phyloP scores from a whole-genome alignment of 2,329 filamentous ascomycete species.

The Salinomyces thailandicus region DNA sequence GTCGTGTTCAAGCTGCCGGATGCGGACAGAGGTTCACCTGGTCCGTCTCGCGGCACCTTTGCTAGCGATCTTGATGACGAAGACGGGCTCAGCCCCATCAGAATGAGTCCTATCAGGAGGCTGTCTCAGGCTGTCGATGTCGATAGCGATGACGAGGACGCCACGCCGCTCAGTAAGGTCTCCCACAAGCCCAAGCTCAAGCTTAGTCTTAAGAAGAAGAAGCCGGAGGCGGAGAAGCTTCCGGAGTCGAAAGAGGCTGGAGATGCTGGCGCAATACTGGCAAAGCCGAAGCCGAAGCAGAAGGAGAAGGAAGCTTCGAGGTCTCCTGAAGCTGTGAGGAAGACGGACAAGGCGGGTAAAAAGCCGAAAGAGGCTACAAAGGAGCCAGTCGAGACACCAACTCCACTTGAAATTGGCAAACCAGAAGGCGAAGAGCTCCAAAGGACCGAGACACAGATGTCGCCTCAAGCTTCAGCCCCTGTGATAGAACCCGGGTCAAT shows the following conservation, averaged over 20 bases:
- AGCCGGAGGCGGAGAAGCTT: slow-evolving; percentile 10
- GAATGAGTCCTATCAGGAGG: slow-evolving; percentile 20
- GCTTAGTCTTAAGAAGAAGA: slow-evolving; percentile 13
- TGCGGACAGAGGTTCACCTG: slow-evolving; percentile 1
- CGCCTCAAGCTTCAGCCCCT: slow-evolving; percentile 10
- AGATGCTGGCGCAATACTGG: too few species aligned
- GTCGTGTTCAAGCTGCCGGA: slow-evolving; percentile 6
- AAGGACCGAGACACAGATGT: slow-evolving; percentile 3
- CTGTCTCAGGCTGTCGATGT: slow-evolving; percentile 40
- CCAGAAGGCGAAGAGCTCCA: slow-evolving; percentile 1
- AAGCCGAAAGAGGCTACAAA: slow-evolving; percentile 9
- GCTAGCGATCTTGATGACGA: slow-evolving; percentile 35
- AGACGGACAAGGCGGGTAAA: slow-evolving; percentile 15
- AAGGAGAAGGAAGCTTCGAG: slow-evolving; percentile 6
- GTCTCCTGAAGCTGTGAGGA: slow-evolving; percentile 6
- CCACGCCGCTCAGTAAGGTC: slow-evolving; percentile 28
- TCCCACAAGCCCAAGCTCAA: slow-evolving; percentile 9
- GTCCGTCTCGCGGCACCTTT: slow-evolving; percentile 4
- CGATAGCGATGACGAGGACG: slow-evolving; percentile 41
- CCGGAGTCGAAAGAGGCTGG: slow-evolving; percentile 9
- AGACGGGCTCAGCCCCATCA: slow-evolving; percentile 19
- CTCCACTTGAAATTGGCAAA: not conserved
- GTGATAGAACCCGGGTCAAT: slow-evolving; percentile 22
- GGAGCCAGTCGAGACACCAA: not conserved
- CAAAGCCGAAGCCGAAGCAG: slow-evolving; percentile 8